Conservation (phyloP, 768 basidiomycete species). For the Termitomyces sp. region DNA sequence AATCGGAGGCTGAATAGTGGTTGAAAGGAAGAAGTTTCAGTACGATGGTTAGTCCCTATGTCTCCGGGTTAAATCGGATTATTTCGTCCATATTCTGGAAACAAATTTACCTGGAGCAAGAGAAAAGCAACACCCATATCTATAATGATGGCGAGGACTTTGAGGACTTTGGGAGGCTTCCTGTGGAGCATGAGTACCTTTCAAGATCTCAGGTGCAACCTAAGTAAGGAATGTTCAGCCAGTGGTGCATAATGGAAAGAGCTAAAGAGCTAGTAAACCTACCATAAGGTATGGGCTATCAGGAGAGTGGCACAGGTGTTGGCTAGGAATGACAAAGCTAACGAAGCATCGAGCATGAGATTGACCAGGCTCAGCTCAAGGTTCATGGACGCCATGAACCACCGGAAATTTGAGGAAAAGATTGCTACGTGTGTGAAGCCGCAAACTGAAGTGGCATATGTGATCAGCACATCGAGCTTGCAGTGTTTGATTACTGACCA, state of each 20-base stretch:
- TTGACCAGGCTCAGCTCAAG: background rate
- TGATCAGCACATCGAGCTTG: background rate
- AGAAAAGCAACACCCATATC: background rate
- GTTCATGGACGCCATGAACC: background rate
- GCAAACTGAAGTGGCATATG: background rate
- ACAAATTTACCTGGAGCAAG: background rate
- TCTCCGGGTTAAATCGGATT: too few relatives aligned
- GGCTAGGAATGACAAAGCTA: background rate
- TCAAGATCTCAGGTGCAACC: background rate
- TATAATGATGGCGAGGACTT: background rate
- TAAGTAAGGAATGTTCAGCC: background rate
- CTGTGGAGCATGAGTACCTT: background rate
- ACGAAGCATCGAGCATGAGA: background rate
- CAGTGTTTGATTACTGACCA: background rate
- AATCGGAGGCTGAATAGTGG: background rate
- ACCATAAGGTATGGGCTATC: background rate
- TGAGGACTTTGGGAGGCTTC: background rate
- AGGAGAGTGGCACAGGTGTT: background rate
- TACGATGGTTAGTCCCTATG: background rate
- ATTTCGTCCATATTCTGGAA: too few relatives aligned
- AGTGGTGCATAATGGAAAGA: background rate
- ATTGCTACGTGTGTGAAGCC: background rate
- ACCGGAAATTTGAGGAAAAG: background rate
- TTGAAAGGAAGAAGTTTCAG: background rate
- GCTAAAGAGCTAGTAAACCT: background rate